Evolutionary conservation across 2,329 filamentous ascomycete species (phyloP), one percentile per base, ranked within the genome.

Genomic region (Aspergillus novofumigatus): DNA sequence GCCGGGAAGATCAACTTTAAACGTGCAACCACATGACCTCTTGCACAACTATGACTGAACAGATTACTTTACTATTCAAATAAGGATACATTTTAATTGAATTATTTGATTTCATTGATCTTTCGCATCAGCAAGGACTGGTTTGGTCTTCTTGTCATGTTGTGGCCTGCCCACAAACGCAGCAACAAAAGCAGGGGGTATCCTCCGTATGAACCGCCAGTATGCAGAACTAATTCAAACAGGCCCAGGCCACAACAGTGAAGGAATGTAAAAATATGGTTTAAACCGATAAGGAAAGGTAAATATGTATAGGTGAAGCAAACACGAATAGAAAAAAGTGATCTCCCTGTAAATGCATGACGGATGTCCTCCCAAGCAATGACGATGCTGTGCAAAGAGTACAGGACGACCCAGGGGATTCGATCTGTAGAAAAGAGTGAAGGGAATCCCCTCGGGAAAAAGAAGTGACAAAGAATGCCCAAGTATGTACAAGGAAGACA

Each of bases 181-280:
- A 47, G 56, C 59, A 67, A 60, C 61, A 70, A 72, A 67, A 64
- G 44, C 57, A 69, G 62, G 65, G 68, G 69, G 69, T 71, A 65
- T 65, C 62, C 59, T 65, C 54, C 61, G 67, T 69, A 62, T 61
- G 66, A 68, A 67, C 67, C 67, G 63, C 62, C 67, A 62, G 63
- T 62, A 70, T 70, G 67, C 65, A 68, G 62, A 63, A 61, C 54
- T 38, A 38, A 62, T 59, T 62, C 60, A 57, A 62, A 55, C 55
- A 61, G 49, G 52, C 55, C 57, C 53, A 45, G 54, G 53, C 61
- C 60, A 61, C 54, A 59, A 52, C 54, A 57, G 59, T 60, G 62
- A 52, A 57, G 57, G 44, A 38, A 35, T 47, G 50, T 61, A 62
- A 58, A 60, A 59, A 60, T 59, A 57, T 58, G 51, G 51, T 55